phyloP scores from a whole-genome alignment of 176 grass and related monocot species.

The Raddia distichophylla region DNA sequence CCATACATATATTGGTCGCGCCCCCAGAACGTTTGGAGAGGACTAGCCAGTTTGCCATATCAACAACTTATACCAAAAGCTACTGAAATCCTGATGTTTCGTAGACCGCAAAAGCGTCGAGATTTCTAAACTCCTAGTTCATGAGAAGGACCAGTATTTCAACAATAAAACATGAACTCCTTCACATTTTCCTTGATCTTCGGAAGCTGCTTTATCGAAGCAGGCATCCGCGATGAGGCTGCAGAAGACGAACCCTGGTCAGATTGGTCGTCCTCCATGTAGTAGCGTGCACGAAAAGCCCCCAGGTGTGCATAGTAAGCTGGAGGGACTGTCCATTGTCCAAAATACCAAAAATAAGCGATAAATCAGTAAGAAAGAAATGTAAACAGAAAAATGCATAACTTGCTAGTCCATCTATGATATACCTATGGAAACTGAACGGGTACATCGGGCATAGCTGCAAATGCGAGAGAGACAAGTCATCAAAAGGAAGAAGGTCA shows the following conservation, averaged over 20 bases:
- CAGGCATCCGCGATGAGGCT: background rate
- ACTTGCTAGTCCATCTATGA: background rate
- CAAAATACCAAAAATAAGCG: too few relatives aligned
- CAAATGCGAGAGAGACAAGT: background rate
- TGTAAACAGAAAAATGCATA: background rate
- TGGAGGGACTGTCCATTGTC: constrained; percentile 60
- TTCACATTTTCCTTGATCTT: constrained; percentile 62
- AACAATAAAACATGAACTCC: constrained; percentile 86
- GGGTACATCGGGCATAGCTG: constrained; percentile 84
- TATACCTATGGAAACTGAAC: constrained; percentile 82
- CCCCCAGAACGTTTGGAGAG: background rate
- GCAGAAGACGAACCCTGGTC: constrained; percentile 44
- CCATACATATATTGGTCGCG: background rate
- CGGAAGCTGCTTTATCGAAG: constrained; percentile 45
- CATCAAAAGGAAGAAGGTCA: constrained; percentile 15
- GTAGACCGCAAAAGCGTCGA: background rate
- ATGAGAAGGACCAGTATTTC: background rate
- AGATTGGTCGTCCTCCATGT: constrained; percentile 49
- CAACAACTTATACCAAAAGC: background rate
- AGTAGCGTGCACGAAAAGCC: constrained; percentile 71
- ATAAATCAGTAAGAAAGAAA: background rate
- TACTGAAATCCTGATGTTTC: background rate
- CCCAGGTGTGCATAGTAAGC: constrained; percentile 85
- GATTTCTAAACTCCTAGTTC: too few relatives aligned
- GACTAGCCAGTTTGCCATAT: background rate